A percentile compares a stretch with the other conserved stretches of the same genome.
Conservation (phyloP, 768 basidiomycete species). For the Mycena crocata region DNA sequence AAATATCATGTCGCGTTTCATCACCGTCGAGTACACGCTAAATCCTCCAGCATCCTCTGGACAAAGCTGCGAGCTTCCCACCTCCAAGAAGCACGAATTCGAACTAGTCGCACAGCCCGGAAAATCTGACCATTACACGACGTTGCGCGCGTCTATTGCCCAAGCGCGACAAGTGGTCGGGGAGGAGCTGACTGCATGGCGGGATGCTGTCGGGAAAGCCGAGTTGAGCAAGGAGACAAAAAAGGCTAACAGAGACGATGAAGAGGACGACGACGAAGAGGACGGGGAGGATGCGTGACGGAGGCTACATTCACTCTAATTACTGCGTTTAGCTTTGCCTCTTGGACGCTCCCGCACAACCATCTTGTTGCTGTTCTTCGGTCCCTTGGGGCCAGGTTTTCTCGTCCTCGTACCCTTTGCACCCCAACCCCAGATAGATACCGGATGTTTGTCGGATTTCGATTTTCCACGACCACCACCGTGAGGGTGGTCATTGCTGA, state of each 20-base stretch:
- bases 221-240: slow-evolving; percentile 72
- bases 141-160: slow-evolving; percentile 60
- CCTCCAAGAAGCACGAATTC: slow-evolving; percentile 30
- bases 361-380: slow-evolving; percentile 91
- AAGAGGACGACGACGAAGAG: slow-evolving; percentile 60
- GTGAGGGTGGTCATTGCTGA: slow-evolving; percentile 90
- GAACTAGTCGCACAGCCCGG: background rate
- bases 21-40: slow-evolving; percentile 28
- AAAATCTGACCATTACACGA: slow-evolving; percentile 58
- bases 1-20: slow-evolving; percentile 23
- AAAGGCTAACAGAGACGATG: slow-evolving; percentile 52
- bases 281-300: slow-evolving; percentile 54
- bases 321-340: slow-evolving; percentile 66
- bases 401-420: slow-evolving; percentile 94
- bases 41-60: slow-evolving; percentile 26
- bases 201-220: slow-evolving; percentile 74
- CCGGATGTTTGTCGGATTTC: slow-evolving; percentile 95
- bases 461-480: slow-evolving; percentile 98
- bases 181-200: slow-evolving; percentile 78
- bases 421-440: slow-evolving; percentile 92
- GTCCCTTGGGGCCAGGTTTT: slow-evolving; percentile 91
- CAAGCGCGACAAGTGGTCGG: slow-evolving; percentile 68
- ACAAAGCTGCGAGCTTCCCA: slow-evolving; percentile 19
- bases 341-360: slow-evolving; percentile 88
- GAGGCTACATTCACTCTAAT: slow-evolving; percentile 40